Base-by-base conservation (phyloP, 495 filamentous ascomycete species). In the Xylaria curta region DNA sequence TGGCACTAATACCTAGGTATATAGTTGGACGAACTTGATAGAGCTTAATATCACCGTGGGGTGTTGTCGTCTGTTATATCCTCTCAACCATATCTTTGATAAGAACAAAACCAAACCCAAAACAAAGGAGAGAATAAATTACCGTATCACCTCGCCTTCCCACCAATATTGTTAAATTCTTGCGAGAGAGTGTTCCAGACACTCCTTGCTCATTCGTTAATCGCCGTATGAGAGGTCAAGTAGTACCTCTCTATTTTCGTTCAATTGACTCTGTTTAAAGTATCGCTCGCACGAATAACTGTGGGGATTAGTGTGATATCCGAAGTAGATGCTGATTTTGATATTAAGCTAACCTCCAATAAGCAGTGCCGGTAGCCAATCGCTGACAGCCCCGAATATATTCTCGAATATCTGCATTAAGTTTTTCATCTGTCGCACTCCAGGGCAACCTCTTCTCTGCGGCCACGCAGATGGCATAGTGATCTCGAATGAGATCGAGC, bases 221-320 rank as follows among this genome's bases (percentile, higher is more conserved):
- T 69, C 7, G 17, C 28, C 58, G 26, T 70, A 70, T n/a, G 76
- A 78, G 2, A 78, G 53, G 42, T 78, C 76, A 10, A 76, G 13
- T 5, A 78, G 33, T 26, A 78, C 49, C 28, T 78, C 76, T 46
- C 60, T 67, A 6, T 73, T 76, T 33, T 78, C 74, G 47, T 73
- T 73, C 13, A 78, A 46, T 51, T 78, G 76, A 9, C 19, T 76
- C 4, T 65, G 54, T 40, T 75, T 71, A 61, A 78, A 76, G 42
- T 78, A 78, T 28, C 76, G 72, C 46, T 74, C 74, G 56, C 74
- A 78, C 33, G 71, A 72, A 59, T 75, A 76, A 47, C 76, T 78
- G 59, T 15, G 26, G 21, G 1, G 21, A 19, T 71, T 28, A 71
- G 69, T 47, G 59, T 26, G 8, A n/a, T 26, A 5, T 64, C 53